Evolutionary conservation across 768 basidiomycete genomes (phyloP), one percentile per base, ranked within the genome.

Genomic region (Pulveroboletus frians): DNA sequence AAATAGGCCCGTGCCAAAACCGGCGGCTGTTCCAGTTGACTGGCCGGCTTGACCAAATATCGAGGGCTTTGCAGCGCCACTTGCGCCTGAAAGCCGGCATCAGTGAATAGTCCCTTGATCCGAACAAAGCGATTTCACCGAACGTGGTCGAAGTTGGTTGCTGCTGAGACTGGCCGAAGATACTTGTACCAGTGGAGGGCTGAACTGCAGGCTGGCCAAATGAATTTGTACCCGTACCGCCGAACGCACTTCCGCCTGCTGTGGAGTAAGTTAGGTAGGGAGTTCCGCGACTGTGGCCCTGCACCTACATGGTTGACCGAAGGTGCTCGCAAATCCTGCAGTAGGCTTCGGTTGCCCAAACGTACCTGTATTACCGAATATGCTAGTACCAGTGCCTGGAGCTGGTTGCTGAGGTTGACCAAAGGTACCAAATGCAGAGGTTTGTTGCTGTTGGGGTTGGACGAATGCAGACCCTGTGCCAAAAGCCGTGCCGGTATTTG

Each of bases 21-120:
- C 65, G 17, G 68, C 64, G 27, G 68, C 55, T 21, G 71, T 52
- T 9, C 58, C 58, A 3, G 65, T 51, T 30, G 76, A 71, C 50
- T 80, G 76, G 38, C 61, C 55, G 10, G 76, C 55, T 39, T 71
- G 74, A 43, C 80, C 78, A 47, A 83, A 82, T 21, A 79, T 60
- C 14, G 69, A 68, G 5, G 79, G 71, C 49, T 80, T 79, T 17
- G 68, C 51, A 18, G 71, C 58, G 48, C 65, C 64, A 35, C 62
- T 59, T 8, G 53, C 49, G 50, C 71, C 73, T 72, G 32, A 20
- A 27, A 30, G 20, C 14, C 10, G 23, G 49, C 27, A n/a, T 56
- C 18, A 43, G 20, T 34, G 34, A 37, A 34, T 20, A 11, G 1
- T 37, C 44, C 4, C 32, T 38, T 18, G 15, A 17, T 26, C 20